Evolutionary conservation across 768 basidiomycete species (phyloP).

Genomic region (Xerocomus spinulosus): DNA sequence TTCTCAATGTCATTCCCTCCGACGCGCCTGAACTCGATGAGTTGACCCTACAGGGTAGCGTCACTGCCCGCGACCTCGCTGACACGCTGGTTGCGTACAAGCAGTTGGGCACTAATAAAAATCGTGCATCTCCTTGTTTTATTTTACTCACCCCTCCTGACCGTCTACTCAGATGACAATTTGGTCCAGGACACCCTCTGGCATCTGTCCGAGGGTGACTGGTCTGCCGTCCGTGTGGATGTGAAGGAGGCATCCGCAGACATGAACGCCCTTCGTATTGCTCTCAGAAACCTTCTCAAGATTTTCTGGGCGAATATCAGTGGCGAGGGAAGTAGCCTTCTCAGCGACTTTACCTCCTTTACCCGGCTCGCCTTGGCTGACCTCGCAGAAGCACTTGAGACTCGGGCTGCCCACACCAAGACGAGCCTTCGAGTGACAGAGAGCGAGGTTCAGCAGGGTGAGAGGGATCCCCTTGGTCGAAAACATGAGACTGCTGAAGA

Average conservation of each 20-base stretch:
- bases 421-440: constrained; percentile 52
- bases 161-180: constrained; percentile 47
- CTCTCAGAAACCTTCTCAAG: constrained; percentile 48
- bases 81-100: constrained; percentile 57
- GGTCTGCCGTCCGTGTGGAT: constrained; percentile 36
- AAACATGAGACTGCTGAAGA: constrained; percentile 41
- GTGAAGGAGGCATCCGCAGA: constrained; percentile 48
- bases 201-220: constrained; percentile 56
- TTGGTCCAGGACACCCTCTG: constrained; percentile 61
- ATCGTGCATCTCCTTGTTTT: constrained; percentile 36
- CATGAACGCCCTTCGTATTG: constrained; percentile 42
- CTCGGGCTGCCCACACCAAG: constrained; percentile 48
- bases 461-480: constrained; percentile 54
- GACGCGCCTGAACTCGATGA: constrained; percentile 36
- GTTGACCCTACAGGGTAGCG: constrained; percentile 52
- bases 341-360: constrained; percentile 63
- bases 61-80: constrained; percentile 47
- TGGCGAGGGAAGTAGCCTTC: constrained; percentile 49
- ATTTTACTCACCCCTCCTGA: background rate
- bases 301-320: constrained; percentile 51
- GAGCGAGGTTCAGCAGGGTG: constrained; percentile 53
- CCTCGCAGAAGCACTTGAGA: constrained; percentile 55
- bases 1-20: constrained; percentile 42
- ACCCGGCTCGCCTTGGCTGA: constrained; percentile 62
- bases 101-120: constrained; percentile 49